phyloP scores from a whole-genome alignment of 2,329 filamentous ascomycete genomes.

The Ascochyta fabae region DNA sequence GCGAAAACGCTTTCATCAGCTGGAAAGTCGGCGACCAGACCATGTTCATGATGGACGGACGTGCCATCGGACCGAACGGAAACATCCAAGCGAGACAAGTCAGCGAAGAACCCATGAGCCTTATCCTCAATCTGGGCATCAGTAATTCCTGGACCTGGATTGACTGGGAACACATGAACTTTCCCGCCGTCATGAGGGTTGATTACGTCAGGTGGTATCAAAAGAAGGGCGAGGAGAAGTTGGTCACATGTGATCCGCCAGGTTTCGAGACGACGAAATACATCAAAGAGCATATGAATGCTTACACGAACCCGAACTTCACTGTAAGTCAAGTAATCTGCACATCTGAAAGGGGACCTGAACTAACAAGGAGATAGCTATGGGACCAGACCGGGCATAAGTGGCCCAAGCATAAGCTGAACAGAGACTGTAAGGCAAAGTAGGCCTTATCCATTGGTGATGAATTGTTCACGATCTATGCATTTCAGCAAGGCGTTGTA shows the following conservation, averaged over 20 bases:
- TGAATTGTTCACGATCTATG: background rate
- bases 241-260: constrained; percentile 62
- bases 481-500: constrained; percentile 8
- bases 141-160: constrained; percentile 59
- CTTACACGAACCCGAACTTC: constrained; percentile 59
- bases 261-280: constrained; percentile 61
- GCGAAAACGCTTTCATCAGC: constrained; percentile 54
- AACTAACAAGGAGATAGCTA: constrained; percentile 25
- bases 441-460: background rate
- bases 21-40: constrained; percentile 62
- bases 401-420: constrained; percentile 55
- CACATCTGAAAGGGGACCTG: background rate
- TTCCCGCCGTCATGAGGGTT: constrained; percentile 60
- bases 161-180: constrained; percentile 53
- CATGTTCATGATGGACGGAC: constrained; percentile 60
- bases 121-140: constrained; percentile 62
- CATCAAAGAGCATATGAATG: constrained; percentile 55
- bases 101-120: constrained; percentile 61
- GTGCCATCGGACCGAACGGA: constrained; percentile 61
- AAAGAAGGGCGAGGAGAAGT: constrained; percentile 53
- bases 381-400: constrained; percentile 44
- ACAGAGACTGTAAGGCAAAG: constrained; percentile 45
- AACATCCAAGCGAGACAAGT: constrained; percentile 59
- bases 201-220: constrained; percentile 65
- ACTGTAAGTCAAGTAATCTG: constrained; percentile 51